Base-by-base conservation (phyloP, 1,139 yeast genomes). In the Debaryomyces subglobosus region DNA sequence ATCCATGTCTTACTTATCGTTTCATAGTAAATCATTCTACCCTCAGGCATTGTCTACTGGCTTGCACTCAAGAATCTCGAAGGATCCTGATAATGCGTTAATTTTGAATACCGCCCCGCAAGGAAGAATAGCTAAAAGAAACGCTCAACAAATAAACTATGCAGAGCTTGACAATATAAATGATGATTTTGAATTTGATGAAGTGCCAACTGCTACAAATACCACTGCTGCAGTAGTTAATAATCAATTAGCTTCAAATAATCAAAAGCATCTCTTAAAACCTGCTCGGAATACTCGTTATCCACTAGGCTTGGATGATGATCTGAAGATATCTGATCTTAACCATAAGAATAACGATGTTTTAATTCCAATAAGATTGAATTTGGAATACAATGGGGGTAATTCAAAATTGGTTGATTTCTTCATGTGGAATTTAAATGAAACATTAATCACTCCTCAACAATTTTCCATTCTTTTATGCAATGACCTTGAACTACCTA, bases 371-470 rank as follows among this genome's bases (percentile, higher is more conserved):
- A 85, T 94, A 29, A 82, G 90, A 53, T 69, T 95, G 35, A 83
- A 82, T 49, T 66, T 92, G 34, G 97, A 90, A 53, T 82, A 84
- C 53, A 85, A 86, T 49, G 79, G 81, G 32, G 80, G 83, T 21
- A 71, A 67, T 13, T 70, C 73, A 35, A 82, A 88, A 50, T 76
- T 92, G 24, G 84, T 82, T 18, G 99, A 94, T 61, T 84, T 84
- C 52, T 85, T 95, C 59, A 79, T 92, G 79, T 94, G 99, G 99
- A 91, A 94, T 62, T 61, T 89, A 41, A 84, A 86, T 60, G 98
- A 94, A 61, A 71, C 82, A 3, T 72, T 86, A 27, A 74, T 92
- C 21, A 85, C 96, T 0, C 97, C 98, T 0, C 89, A 85, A 50
- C 85, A 85, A 53, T 92, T 92, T 70, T 94, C 97, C 0, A 74